phyloP scores from a whole-genome alignment of 208 protist genomes.

The Naegleria fowleri region DNA sequence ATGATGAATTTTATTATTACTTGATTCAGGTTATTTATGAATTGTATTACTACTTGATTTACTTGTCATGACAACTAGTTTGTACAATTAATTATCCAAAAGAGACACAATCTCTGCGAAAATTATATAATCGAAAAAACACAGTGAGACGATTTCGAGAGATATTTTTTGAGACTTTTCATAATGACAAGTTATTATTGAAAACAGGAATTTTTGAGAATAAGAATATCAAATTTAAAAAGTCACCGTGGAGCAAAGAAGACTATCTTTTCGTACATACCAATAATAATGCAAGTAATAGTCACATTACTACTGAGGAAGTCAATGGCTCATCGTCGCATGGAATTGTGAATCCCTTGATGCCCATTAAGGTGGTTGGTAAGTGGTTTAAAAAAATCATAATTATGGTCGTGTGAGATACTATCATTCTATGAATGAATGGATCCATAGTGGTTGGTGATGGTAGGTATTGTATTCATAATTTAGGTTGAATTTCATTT shows the following conservation, averaged over 20 bases:
- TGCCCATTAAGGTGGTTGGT: background rate
- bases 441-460: background rate
- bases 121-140: background rate
- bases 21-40: background rate
- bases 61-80: background rate
- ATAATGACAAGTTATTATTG: background rate
- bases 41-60: background rate
- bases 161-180: background rate
- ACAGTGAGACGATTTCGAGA: background rate
- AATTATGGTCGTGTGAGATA: too few species aligned
- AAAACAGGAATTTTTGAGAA: conserved; percentile 1
- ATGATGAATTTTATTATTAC: background rate
- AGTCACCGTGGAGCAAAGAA: background rate
- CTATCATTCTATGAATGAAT: too few species aligned
- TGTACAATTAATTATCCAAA: background rate
- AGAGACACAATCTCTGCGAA: background rate
- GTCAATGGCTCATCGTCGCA: background rate
- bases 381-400: background rate
- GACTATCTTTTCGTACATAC: background rate
- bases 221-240: background rate
- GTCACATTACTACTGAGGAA: background rate
- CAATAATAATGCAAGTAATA: background rate
- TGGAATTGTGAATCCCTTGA: background rate
- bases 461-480: background rate
- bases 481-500: too few species aligned